Base-by-base conservation (phyloP, 257 asterid genomes). In the Agastache rugosa region DNA sequence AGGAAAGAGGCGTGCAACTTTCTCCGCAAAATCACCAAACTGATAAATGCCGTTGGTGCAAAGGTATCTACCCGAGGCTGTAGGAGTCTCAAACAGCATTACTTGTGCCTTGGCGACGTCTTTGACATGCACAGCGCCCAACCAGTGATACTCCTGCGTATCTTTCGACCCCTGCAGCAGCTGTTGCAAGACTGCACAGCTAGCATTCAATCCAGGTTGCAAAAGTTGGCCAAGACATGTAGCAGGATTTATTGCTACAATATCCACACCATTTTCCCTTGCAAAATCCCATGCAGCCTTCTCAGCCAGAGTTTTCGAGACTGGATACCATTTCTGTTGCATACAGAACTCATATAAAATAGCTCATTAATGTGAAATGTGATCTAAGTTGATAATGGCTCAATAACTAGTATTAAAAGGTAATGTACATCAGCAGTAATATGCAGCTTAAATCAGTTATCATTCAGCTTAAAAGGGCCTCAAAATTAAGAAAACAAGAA, bases 81-180 rank as follows among this genome's bases (percentile, higher is more conserved):
- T 19, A 11, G 90, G 90, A 72, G 83, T 78, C 82, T 91, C 96
- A 51, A 85, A 87, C 1, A 91, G 79, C 75, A 86, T 65, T 1
- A 91, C 5, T 77, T 91, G 98, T 25, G 94, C 98, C 76, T 72
- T 69, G 10, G 98, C 94, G 2, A 91, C 97, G 70, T 93, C 98
- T 82, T 83, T 85, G 75, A 93, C 98, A 19, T 93, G 98, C 62
- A 93, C 97, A 35, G 88, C 97, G 31, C 97, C 98, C 80, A 93
- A 62, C 97, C 97, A 93, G 71, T 87, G 90, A 67, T 85, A 84
- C 86, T 91, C 98, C 56, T 88, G 97, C 1, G 97, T 86, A 23
- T 93, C 95, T 75, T 85, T 61, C 3, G 93, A 91, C 59, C 97
- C 98, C 75, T 80, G 85, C 55, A 93, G 83, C 77, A 93, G 87